Evolutionary conservation across 192 early-diverging fungal genomes (phyloP).

Genomic region (Linnemannia exigua): DNA sequence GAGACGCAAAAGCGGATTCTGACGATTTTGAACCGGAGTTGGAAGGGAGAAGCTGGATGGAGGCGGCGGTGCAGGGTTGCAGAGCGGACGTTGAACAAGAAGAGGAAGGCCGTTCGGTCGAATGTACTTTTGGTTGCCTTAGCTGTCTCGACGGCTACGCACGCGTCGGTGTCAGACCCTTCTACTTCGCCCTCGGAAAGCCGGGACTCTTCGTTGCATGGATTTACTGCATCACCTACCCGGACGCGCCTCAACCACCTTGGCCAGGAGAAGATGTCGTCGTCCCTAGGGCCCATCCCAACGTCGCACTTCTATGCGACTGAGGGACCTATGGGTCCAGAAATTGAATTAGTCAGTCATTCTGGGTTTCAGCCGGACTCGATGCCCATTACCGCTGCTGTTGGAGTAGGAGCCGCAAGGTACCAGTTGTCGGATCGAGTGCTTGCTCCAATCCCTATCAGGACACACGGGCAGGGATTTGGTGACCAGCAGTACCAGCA

Average conservation of each 20-base stretch:
- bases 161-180: background rate
- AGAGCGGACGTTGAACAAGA: slow-evolving; percentile 34
- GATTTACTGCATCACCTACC: background rate
- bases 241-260: background rate
- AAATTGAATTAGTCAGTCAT: slow-evolving; percentile 46
- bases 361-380: slow-evolving; percentile 26
- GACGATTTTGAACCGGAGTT: slow-evolving; percentile 24
- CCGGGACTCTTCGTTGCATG: background rate
- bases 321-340: slow-evolving; percentile 24
- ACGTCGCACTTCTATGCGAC: slow-evolving; percentile 44
- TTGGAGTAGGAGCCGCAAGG: background rate
- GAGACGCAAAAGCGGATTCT: slow-evolving; percentile 24
- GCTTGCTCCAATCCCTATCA: background rate
- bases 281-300: slow-evolving; percentile 18
- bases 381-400: background rate
- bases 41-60: slow-evolving; percentile 31
- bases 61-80: slow-evolving; percentile 24
- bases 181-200: background rate
- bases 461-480: background rate
- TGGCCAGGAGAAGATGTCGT: slow-evolving; percentile 13
- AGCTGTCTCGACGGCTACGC: slow-evolving; percentile 5
- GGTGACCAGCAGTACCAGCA: background rate
- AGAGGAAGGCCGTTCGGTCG: slow-evolving; percentile 30
- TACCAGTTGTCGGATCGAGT: slow-evolving; percentile 18
- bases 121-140: slow-evolving; percentile 31